These are phyloP conservation scores for Sclerotinia borealis DNA, from an alignment of 2,329 filamentous ascomycete species.

Conservation along the genomic window DNA sequence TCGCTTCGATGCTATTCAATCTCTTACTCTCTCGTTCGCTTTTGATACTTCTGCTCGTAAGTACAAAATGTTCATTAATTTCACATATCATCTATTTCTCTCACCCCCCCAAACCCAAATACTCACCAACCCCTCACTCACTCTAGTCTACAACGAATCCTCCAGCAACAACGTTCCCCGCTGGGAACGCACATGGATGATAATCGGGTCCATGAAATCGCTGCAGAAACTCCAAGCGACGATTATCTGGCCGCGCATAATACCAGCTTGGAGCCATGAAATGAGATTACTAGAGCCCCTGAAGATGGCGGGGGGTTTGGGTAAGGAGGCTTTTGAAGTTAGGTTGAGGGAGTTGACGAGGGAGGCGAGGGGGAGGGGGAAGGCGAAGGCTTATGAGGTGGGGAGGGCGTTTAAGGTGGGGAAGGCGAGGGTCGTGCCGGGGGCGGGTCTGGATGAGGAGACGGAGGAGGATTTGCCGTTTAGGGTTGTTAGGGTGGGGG, in stretches of 20 bases:
- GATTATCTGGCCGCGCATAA: conserved; percentile 18
- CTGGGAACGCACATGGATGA: conserved; percentile 23
- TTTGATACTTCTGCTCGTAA: conserved; percentile 13
- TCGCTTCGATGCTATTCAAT: conserved; percentile 23
- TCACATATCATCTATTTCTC: no score
- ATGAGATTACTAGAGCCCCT: conserved; percentile 18
- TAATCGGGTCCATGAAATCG: conserved; percentile 20
- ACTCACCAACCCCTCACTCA: background rate
- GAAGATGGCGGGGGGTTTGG: conserved; percentile 16
- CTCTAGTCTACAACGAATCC: conserved; percentile 7
- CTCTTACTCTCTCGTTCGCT: conserved; percentile 18
- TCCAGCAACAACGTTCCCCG: conserved; percentile 15
- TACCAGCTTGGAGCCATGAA: conserved; percentile 15
- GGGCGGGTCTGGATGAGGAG: background rate
- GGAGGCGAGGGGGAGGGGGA: conserved; percentile 3
- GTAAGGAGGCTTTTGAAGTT: conserved; percentile 15
- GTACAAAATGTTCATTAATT: background rate
- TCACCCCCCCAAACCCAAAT: no score
- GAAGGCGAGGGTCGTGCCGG: background rate
- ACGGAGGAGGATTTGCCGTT: conserved; percentile 9
- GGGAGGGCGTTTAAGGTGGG: background rate
- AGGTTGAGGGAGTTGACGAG: conserved; percentile 11
- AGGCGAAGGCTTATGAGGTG: conserved; percentile 10
- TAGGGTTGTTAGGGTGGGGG: conserved; percentile 4
- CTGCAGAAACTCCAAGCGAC: conserved; percentile 13